Conservation (phyloP, 202 grass and related monocot genomes). For the Elaeis oleifera region DNA sequence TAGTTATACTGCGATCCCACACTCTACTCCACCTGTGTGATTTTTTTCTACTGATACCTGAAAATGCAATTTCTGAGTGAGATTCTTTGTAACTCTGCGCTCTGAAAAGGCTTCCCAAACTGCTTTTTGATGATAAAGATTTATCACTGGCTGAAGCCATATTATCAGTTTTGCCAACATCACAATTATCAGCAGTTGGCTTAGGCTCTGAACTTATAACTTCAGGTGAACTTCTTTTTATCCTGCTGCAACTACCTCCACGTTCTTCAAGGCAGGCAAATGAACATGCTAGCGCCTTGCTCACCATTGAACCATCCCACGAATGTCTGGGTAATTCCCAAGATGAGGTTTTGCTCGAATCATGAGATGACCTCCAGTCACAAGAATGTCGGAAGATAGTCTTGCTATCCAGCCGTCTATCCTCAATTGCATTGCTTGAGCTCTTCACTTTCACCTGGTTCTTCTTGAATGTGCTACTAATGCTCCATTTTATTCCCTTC, state of each 20-base stretch:
- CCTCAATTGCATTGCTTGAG: not conserved
- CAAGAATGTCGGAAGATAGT: conserved; percentile 44
- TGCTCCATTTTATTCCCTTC: conserved; percentile 17
- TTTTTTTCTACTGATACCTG: conserved; percentile 38
- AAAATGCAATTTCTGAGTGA: conserved; percentile 13
- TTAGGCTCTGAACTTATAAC: not conserved
- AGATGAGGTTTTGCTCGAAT: conserved; percentile 19
- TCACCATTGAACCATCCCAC: conserved; percentile 87
- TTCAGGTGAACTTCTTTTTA: conserved; percentile 21
- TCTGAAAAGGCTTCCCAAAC: conserved; percentile 12
- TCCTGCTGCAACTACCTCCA: conserved; percentile 9
- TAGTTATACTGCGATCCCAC: conserved; percentile 74
- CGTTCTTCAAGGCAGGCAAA: conserved; percentile 75
- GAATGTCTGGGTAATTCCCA: conserved; percentile 66
- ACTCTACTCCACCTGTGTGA: conserved; percentile 66
- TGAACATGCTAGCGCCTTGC: conserved; percentile 61
- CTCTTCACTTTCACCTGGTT: conserved; percentile 2
- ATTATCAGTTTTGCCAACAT: conserved; percentile 21
- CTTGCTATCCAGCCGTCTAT: conserved; percentile 27
- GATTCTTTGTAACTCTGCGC: conserved; percentile 9
- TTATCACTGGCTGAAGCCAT: not conserved
- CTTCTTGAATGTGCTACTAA: conserved; percentile 19
- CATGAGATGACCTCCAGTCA: conserved; percentile 39
- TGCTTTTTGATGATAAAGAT: conserved; percentile 4
- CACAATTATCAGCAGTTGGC: conserved; percentile 11